phyloP scores from a whole-genome alignment of 805 yeast species.

The Lipomyces lipofer region DNA sequence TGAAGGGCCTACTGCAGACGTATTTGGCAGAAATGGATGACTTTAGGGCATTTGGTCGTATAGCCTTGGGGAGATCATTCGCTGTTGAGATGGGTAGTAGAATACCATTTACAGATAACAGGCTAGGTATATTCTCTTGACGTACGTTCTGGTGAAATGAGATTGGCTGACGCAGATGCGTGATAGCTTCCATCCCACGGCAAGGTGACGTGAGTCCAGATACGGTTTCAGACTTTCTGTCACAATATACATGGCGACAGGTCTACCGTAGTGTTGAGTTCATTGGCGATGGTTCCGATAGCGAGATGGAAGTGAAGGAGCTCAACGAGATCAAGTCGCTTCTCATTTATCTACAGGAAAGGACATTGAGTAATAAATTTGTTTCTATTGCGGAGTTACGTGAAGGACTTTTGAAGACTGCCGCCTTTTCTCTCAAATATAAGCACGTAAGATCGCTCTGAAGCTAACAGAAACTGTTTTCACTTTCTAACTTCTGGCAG shows the following conservation, averaged over 20 bases:
- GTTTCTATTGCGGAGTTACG: slow-evolving; percentile 34
- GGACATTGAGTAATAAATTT: slow-evolving; percentile 30
- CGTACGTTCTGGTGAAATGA: no score
- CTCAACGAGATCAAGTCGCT: slow-evolving; percentile 29
- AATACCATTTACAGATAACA: slow-evolving; percentile 66
- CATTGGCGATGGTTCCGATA: neutral
- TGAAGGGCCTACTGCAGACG: slow-evolving; percentile 68
- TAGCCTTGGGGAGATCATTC: slow-evolving; percentile 82
- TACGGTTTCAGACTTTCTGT: slow-evolving; percentile 68
- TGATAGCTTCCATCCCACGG: slow-evolving; percentile 47
- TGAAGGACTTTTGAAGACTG: slow-evolving; percentile 41
- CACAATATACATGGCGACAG: slow-evolving; percentile 72
- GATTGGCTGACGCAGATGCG: no score
- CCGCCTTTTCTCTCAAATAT: slow-evolving; percentile 43
- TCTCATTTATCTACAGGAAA: slow-evolving; percentile 33
- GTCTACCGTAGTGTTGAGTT: slow-evolving; percentile 25
- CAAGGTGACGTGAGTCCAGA: slow-evolving; percentile 44
- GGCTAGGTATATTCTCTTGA: no score
- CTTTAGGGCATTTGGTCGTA: slow-evolving; percentile 43
- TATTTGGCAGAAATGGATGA: slow-evolving; percentile 59
- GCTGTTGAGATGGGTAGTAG: slow-evolving; percentile 87
- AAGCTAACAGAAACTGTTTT: no score
- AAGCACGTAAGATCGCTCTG: neutral
- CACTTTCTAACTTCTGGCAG: no score
- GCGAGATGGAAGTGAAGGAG: slow-evolving; percentile 16